Base-by-base conservation (phyloP, 108 stramenopile genomes). In the Cyclotella sp. region DNA sequence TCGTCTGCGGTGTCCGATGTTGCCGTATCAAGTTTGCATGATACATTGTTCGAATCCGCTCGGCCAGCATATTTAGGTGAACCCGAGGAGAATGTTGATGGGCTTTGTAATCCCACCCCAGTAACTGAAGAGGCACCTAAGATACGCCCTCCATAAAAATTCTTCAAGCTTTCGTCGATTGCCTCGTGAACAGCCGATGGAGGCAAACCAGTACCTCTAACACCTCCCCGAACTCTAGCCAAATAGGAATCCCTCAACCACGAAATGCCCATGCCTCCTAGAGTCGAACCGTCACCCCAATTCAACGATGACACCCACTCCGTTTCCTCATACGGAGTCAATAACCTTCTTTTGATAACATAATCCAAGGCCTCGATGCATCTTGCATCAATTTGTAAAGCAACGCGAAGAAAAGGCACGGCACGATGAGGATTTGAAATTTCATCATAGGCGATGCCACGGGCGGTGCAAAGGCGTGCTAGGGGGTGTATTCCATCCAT, bases 381-480 rank as follows among this genome's bases (percentile, higher is more conserved):
- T 55, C 75, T 68, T 11, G 77, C 58, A 84, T 95, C 94, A 19
- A 92, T 83, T 24, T 77, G 60, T 21, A 95, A 63, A 5, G 91
- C 88, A 24, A 84, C 72, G 63, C 81, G 86, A 62, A 89, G 83
- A 47, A 84, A 95, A 0, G 82, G 49, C 12, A 89, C 68, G 14
- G 91, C 90, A 18, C 94, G 84, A 21, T 78, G 73, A 13, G 88
- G 87, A 84, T 95, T 91, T 8, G 89, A 89, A 15, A 87, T 70
- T 63, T 87, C 88, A 41, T 87, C 78, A 64, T 87, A 90, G 42
- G 89, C 91, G 12, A 68, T 76, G 30, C 87, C 94, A 9, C 90
- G 73, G 62, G 76, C 81, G 12, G 70, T 45, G 55, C 85, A 89
- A 7, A 95, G 75, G 1, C 90, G 75, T 21, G 93, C 76, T 15